These are phyloP conservation scores for Hansenula anomala DNA, from an alignment of 1,139 yeast genomes.

Conservation along the genomic window DNA sequence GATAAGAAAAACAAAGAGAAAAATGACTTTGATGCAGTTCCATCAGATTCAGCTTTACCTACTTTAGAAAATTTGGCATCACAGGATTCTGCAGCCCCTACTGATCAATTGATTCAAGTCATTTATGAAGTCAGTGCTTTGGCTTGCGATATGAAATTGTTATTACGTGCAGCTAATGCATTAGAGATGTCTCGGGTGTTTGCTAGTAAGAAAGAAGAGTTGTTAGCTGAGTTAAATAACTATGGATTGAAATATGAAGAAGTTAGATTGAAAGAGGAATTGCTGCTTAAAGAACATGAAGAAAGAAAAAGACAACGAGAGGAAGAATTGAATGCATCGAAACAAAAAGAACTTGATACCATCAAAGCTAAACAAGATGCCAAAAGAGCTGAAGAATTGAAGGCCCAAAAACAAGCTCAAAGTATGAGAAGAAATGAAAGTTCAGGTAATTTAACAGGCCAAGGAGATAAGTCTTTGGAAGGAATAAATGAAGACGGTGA, in stretches of 20 bases:
- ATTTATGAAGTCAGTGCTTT: conserved; percentile 57
- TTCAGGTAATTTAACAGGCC: neutral
- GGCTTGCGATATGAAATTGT: conserved; percentile 58
- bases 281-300: conserved; percentile 2
- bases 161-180: conserved; percentile 60
- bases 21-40: conserved; percentile 25
- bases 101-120: conserved; percentile 49
- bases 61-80: conserved; percentile 52
- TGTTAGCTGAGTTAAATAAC: conserved; percentile 14
- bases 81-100: conserved; percentile 47
- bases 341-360: neutral
- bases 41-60: conserved; percentile 19
- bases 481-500: neutral
- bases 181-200: conserved; percentile 48
- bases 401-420: too few species aligned
- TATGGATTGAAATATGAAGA: conserved; percentile 12
- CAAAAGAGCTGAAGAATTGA: neutral
- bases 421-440: neutral
- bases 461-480: neutral
- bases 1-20: conserved; percentile 8
- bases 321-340: neutral
- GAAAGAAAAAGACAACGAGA: conserved; percentile 2
- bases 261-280: conserved; percentile 4
- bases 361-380: neutral
- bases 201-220: conserved; percentile 31